Base-by-base conservation (phyloP, 169 alveolate species). In the Neospora caninum region DNA sequence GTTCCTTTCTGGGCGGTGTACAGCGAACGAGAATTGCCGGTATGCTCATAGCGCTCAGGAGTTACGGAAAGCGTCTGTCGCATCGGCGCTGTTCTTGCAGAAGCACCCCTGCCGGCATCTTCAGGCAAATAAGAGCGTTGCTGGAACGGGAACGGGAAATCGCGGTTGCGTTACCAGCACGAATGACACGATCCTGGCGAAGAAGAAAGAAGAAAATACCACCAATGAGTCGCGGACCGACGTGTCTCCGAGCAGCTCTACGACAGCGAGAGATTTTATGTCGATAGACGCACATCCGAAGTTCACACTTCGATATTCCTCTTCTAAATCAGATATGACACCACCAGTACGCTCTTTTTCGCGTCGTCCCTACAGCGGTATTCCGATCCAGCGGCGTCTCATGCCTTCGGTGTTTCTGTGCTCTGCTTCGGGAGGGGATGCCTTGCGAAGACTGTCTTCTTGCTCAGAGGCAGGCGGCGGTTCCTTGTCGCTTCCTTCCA, bases 81-180 rank as follows among this genome's bases (percentile, higher is more conserved):
- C 73, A 22, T 64, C 73, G 34, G 73, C 73, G 73, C 73, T 64
- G 73, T 64, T 64, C 73, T 27, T 64, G 73, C 73, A 64, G 73
- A 64, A 64, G 73, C 73, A 64, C 73, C 73, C 73, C 25, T 64
- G n/a, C n/a, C 73, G 73, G 73, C 73, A 64, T 1, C 73, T 64
- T 64, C 73, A 64, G 73, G 31, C 73, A 64, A 27, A 64, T 64
- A 27, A 9, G 73, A 22, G 73, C 73, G n/a, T 16, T 64, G 73
- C 20, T 64, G 73, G 73, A 22, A 27, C 16, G 34, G 73, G 34
- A 16, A 64, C 31, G 25, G 73, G 25, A 27, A 27, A 16, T 64
- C 73, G 4, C 7, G 73, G 4, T 7, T 16, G 73, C 25, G 73
- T 64, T 64, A 64, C 25, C 25, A 22, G 34, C 73, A 64, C 73